phyloP scores from a whole-genome alignment of 768 basidiomycete genomes.

The Leucogyrophana mollusca region DNA sequence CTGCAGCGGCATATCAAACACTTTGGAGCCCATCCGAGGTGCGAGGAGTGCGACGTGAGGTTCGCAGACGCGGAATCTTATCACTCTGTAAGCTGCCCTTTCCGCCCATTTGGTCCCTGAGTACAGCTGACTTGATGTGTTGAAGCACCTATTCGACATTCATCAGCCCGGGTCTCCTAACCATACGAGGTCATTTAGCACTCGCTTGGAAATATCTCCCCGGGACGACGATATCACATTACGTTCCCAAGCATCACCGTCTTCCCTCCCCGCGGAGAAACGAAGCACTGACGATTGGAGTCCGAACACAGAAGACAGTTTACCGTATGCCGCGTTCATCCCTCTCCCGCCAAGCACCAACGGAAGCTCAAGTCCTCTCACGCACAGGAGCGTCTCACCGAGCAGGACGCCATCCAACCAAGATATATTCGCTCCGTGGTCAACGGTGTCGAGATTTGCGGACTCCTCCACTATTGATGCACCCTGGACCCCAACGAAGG shows the following conservation, averaged over 20 bases:
- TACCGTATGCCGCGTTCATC: constrained; percentile 26
- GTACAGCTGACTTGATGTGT: background rate
- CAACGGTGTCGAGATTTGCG: constrained; percentile 8
- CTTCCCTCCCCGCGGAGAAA: no score
- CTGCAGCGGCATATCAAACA: constrained; percentile 40
- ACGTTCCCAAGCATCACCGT: no score
- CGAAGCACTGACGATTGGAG: no score
- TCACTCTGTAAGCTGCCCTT: constrained; percentile 30
- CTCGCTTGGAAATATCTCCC: constrained; percentile 7
- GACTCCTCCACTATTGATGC: no score
- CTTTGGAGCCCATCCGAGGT: constrained; percentile 46
- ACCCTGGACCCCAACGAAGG: constrained; percentile 7
- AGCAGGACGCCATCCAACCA: no score
- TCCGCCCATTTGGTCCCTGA: background rate
- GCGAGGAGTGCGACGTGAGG: constrained; percentile 39
- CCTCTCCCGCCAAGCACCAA: constrained; percentile 30
- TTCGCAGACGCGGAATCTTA: constrained; percentile 38
- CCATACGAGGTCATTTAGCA: constrained; percentile 15
- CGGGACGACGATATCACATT: background rate
- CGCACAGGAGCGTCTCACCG: constrained; percentile 16
- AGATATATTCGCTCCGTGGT: no score
- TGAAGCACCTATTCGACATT: constrained; percentile 26
- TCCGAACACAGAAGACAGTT: background rate
- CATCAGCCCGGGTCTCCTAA: constrained; percentile 21
- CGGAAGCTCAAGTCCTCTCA: constrained; percentile 28